Evolutionary conservation across 2,329 filamentous ascomycete species (phyloP).

Genomic region (Xylaria sp.): DNA sequence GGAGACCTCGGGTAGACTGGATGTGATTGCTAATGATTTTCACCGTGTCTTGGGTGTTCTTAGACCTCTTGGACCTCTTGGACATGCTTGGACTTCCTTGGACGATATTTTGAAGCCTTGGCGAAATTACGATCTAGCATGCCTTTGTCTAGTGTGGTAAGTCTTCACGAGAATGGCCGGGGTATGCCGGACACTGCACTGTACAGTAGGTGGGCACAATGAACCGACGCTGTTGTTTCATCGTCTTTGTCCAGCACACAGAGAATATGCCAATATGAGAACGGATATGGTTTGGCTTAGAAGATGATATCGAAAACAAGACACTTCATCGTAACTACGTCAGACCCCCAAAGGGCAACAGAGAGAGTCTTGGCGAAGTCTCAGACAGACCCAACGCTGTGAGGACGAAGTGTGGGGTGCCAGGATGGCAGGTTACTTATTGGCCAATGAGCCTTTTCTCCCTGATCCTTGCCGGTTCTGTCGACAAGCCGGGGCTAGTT

Average conservation of each 20-base stretch:
- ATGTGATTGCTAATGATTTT: slow-evolving; percentile 12
- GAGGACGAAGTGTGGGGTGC: background rate
- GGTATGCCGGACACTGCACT: background rate
- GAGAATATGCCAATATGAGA: background rate
- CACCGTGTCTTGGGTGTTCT: slow-evolving; percentile 15
- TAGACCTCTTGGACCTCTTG: slow-evolving; percentile 7
- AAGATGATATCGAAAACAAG: background rate
- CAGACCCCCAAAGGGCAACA: background rate
- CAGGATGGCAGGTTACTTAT: background rate
- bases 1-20: slow-evolving; percentile 15
- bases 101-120: slow-evolving; percentile 17
- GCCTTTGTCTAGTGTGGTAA: slow-evolving; percentile 3
- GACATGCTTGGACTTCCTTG: slow-evolving; percentile 8
- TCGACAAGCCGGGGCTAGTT: background rate
- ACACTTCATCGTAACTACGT: background rate
- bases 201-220: background rate
- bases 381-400: background rate
- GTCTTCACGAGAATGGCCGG: background rate
- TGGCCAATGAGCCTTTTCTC: background rate
- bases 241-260: background rate
- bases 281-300: background rate
- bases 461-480: slow-evolving; percentile 9
- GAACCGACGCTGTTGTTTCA: background rate
- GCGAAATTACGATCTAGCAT: slow-evolving; percentile 4
- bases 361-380: background rate